phyloP scores from a whole-genome alignment of 345 rosid genomes.

The Syzygium grande region DNA sequence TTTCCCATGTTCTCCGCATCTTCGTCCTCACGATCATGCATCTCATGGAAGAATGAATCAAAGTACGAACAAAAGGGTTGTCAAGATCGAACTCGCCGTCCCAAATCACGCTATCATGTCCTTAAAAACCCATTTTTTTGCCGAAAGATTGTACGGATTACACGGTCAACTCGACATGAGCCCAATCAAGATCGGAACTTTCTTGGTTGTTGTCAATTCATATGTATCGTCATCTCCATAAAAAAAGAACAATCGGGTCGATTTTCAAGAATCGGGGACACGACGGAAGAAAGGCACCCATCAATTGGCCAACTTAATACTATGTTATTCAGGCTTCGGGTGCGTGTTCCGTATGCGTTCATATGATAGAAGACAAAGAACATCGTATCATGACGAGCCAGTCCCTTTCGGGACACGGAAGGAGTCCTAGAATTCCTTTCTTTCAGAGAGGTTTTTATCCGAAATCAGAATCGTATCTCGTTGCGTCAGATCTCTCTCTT shows the following conservation, averaged over 20 bases:
- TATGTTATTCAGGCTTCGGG: not conserved
- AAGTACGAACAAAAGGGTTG: no score
- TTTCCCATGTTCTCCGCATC: no score
- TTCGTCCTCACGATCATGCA: no score
- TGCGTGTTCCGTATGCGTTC: not conserved
- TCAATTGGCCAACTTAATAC: not conserved
- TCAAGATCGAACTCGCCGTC: not conserved
- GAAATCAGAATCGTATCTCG: not conserved
- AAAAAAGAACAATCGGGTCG: not conserved
- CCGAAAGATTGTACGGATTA: not conserved
- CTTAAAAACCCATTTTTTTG: not conserved
- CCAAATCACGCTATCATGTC: not conserved
- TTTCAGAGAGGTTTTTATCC: no score
- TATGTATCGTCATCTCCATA: not conserved
- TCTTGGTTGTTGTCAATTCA: not conserved
- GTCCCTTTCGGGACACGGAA: not conserved
- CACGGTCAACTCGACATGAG: not conserved
- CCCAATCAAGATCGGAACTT: not conserved
- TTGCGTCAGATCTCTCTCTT: not conserved
- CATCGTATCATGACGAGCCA: fast-evolving
- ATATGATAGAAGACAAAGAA: not conserved
- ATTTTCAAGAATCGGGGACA: not conserved
- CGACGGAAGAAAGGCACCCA: not conserved
- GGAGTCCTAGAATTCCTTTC: no score
- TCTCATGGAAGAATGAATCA: no score